Evolutionary conservation across 805 yeast species (phyloP), one percentile per base, ranked within the genome.

Genomic region (Candida nanaspora): DNA sequence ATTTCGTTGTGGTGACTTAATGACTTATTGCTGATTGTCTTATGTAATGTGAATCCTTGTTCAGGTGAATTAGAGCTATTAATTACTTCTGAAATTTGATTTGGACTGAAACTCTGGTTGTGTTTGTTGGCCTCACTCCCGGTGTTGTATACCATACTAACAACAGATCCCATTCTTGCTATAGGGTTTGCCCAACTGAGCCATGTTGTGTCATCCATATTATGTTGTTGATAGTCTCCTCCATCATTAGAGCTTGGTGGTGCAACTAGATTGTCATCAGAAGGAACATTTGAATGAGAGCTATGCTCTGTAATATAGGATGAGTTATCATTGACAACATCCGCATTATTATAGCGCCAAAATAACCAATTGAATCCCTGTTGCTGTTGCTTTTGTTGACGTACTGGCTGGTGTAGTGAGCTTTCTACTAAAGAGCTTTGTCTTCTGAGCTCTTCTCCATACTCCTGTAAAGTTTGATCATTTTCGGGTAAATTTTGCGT

Each of bases 381-480:
- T 3, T 3, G 19, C n/a, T 26, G 21, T 15, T 2, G 30, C 21
- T 15, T 16, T 20, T 34, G 29, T 23, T 15, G 16, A 14, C 10
- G 16, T 6, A 14, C 4, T 14, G n/a, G 30, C 16, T 6, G n/a
- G 6, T 13, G n/a, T 14, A 38, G 25, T 23, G 36, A 23, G 11
- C 19, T 6, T 19, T 28, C 36, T n/a, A 18, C 8, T 35, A 8
- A 14, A 9, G 31, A 26, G 14, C 10, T 26, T 33, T 33, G 36
- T 23, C 43, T 47, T 37, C 47, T 47, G 14, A 54, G 33, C 35
- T 53, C 52, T 16, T 42, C 48, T 27, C 59, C 45, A 34, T 54
- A 54, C 33, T 54, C 55, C 38, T 54, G 54, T 22, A 55, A 44
- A 3, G 60, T 54, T 5, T 52, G 18, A 27, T 49, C 18, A 14